Percentiles rank a stretch among this genome's conserved stretches.
These are phyloP conservation scores for Diaporthe vexans DNA, from an alignment of 2,329 filamentous ascomycete genomes.

Conservation along the genomic window DNA sequence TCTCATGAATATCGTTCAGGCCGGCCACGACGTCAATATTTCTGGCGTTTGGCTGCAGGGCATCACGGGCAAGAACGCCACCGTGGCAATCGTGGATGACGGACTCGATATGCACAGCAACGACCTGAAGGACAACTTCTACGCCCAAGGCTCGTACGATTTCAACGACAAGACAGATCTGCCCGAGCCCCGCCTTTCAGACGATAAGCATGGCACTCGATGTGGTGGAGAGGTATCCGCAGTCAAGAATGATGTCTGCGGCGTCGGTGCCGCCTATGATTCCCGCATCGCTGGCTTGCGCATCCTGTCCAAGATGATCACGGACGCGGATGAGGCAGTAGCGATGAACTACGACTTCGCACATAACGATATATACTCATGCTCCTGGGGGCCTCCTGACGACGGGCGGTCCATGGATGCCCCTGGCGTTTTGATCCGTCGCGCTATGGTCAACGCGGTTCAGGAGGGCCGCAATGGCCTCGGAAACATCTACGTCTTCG, in stretches of 20 bases:
- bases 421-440: conserved; percentile 87
- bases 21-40: conserved; percentile 96
- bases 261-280: conserved; percentile 95
- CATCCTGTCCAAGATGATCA: conserved; percentile 91
- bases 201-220: conserved; percentile 92
- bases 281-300: conserved; percentile 91
- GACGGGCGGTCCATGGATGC: conserved; percentile 95
- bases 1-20: conserved; percentile 84
- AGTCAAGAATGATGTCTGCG: conserved; percentile 92
- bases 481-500: conserved; percentile 96
- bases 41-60: conserved; percentile 92
- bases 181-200: conserved; percentile 84
- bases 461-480: conserved; percentile 87
- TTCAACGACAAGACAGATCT: conserved; percentile 89
- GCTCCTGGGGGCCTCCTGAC: conserved; percentile 97
- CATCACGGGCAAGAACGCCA: conserved; percentile 89
- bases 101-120: conserved; percentile 96
- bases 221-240: conserved; percentile 96
- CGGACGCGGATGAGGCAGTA: conserved; percentile 90
- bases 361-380: conserved; percentile 96
- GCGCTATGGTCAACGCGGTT: conserved; percentile 91
- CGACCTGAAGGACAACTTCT: conserved; percentile 94
- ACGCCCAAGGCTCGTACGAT: conserved; percentile 91
- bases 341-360: conserved; percentile 94
- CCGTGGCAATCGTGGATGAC: conserved; percentile 95